Percentiles rank a stretch among this genome's conserved stretches.
Evolutionary conservation across 2,329 filamentous ascomycete genomes (phyloP).

Genomic region (Gaeumannomyces sp.): DNA sequence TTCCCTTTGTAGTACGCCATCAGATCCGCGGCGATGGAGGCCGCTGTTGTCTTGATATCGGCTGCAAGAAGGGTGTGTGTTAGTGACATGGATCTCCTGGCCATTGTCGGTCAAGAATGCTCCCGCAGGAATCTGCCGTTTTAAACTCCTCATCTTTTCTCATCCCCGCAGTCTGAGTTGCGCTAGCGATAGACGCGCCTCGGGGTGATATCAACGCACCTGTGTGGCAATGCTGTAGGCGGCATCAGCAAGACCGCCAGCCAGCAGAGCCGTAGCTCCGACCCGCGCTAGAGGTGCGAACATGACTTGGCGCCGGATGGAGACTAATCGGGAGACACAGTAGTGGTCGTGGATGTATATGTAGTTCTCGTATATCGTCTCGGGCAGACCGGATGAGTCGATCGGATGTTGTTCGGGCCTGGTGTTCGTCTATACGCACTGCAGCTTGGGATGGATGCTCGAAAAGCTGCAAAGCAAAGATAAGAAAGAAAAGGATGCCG

Average conservation of each 20-base stretch:
- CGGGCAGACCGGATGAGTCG: neutral
- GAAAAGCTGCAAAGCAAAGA: neutral
- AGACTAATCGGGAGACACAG: neutral
- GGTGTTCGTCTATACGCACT: neutral
- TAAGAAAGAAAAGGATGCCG: too few species aligned
- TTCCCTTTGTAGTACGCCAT: conserved; percentile 40
- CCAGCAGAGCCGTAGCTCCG: conserved; percentile 4
- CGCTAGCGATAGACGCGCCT: too few species aligned
- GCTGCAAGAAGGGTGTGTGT: conserved; percentile 8
- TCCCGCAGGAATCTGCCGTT: too few species aligned
- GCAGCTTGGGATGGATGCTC: neutral
- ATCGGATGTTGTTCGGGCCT: neutral
- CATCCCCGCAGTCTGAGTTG: too few species aligned
- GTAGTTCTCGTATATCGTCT: neutral
- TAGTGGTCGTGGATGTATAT: neutral
- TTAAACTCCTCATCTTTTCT: too few species aligned
- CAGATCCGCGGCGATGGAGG: conserved; percentile 43
- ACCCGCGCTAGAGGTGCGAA: neutral
- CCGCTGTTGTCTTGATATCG: conserved; percentile 34
- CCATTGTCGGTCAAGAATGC: too few species aligned
- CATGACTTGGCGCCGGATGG: neutral
- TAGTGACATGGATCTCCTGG: neutral
- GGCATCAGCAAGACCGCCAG: conserved; percentile 7
- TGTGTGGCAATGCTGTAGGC: conserved; percentile 11
- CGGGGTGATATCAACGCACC: conserved; percentile 8